Base-by-base conservation (phyloP, 306 rosid genomes). In the Fragaria vesca region DNA sequence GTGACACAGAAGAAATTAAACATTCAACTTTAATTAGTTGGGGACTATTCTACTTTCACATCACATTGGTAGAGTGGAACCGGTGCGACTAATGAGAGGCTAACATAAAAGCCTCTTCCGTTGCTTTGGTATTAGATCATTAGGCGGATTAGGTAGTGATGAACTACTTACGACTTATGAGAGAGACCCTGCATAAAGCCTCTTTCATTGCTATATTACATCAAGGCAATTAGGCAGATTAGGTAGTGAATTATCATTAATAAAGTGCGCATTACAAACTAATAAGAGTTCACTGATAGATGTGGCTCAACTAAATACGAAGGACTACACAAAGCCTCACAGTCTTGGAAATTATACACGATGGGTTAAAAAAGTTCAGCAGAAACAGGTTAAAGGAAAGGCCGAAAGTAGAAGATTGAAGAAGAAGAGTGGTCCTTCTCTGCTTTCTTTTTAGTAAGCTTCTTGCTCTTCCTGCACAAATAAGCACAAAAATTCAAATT, bases 381-480 rank as follows among this genome's bases (percentile, higher is more conserved):
- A 50, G 62, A 32, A 52, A 24, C 17, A 52, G 57, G 67, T 36
- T 43, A 67, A 66, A 57, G 71, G 62, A 67, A 54, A 32, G 62
- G 36, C 38, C 10, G 26, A 73, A 55, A 61, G 32, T 26, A 57
- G 20, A 34, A 26, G 30, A 63, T 51, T 52, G 51, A 61, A 71
- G 61, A 73, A 55, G 72, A 15, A 18, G 73, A 79, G 36, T 32
- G 10, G 50, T 32, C 76, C 55, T 28, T 13, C 46, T 34, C 45
- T 50, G 75, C 36, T 21, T 55, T 50, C 58, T 66, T 45, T 86
- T 87, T 74, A 88, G 71, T 81, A 83, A 12, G 83, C 89, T 66
- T 90, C 91, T 20, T 79, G 90, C 60, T 82, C 87, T 32, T 36
- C 90, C 90, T 86, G 76, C 50, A n/a, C 16, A 17, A 72, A 28